Conservation (phyloP, 371 early-diverging fungal species). For the Mortierella sp. region DNA sequence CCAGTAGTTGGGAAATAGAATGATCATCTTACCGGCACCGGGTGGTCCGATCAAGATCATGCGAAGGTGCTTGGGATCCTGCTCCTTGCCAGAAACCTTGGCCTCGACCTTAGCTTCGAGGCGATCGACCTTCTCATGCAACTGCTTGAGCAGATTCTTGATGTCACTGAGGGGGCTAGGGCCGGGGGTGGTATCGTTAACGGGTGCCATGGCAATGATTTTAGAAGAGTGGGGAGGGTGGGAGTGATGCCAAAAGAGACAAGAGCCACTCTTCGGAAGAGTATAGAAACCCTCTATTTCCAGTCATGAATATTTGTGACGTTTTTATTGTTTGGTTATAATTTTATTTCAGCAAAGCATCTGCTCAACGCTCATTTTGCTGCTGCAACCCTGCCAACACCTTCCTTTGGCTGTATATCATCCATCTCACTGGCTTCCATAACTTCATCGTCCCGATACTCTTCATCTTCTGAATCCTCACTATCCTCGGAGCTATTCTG, state of each 20-base stretch:
- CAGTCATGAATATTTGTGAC: background rate
- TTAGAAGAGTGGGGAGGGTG: conserved; percentile 20
- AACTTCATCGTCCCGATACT: conserved; percentile 11
- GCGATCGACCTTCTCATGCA: conserved; percentile 58
- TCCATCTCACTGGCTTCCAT: background rate
- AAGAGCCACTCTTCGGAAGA: conserved; percentile 1
- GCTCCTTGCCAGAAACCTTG: conserved; percentile 27
- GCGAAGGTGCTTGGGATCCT: conserved; percentile 68
- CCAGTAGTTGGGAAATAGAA: background rate
- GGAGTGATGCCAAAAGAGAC: conserved; percentile 7
- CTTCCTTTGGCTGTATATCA: background rate
- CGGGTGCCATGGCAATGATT: conserved; percentile 49
- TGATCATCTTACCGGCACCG: conserved; percentile 81
- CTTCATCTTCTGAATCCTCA: conserved; percentile 15
- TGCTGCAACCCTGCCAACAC: background rate
- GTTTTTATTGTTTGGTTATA: background rate
- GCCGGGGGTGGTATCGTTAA: conserved; percentile 55
- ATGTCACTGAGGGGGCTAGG: conserved; percentile 57
- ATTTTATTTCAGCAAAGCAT: conserved; percentile 9
- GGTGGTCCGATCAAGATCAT: conserved; percentile 99
- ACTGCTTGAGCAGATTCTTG: conserved; percentile 57
- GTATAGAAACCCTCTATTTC: background rate
- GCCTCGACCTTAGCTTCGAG: conserved; percentile 54
- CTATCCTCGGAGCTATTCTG: conserved; percentile 12
- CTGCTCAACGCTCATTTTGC: conserved; percentile 20